Base-by-base conservation (phyloP, 805 yeast genomes). In the Cyberlindnera americana region DNA sequence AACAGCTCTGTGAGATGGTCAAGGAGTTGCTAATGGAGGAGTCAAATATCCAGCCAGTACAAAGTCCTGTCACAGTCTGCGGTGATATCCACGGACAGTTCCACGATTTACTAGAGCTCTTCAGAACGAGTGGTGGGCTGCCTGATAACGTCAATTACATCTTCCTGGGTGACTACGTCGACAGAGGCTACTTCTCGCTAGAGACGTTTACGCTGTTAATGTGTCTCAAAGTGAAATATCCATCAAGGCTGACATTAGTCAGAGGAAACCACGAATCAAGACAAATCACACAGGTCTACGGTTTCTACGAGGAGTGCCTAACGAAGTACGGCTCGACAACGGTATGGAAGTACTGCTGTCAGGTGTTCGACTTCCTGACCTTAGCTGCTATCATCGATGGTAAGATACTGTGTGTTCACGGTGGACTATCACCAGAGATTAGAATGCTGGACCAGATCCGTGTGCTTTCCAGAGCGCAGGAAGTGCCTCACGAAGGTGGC, bases 61-160 rank as follows among this genome's bases (percentile, higher is more conserved):
- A 81, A 56, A 77, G 88, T 21, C 97, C 97, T 1, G 97, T 89
- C 6, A 88, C 96, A 0, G 96, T 89, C 1, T 89, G 96, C 67
- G 97, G 95, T 58, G 99, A 91, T 65, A 93, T 91, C 54, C 99
- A 91, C 64, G 99, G 99, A 4, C 99, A 91, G 62, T 91, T 91
- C 62, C 98, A 91, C 60, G 99, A 91, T 62, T 71, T 91, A 45
- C 66, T 91, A 46, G 97, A 93, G 61, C 70, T 91, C 19, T 93
- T 93, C 64, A 72, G 95, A 50, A 83, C 90, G 11, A 77, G 89
- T 19, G 99, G 99, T 32, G 98, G 98, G 15, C 19, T 46, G n/a
- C 98, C 98, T 0, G 78, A 78, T 45, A 81, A 81, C 42, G 81
- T 83, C 38, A 81, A 83, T 60, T 91, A 85, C 64, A 77, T 91